A percentile compares a stretch with the other conserved stretches of the same genome.
These are phyloP conservation scores for Diaporthe sp. DNA, from an alignment of 2,329 filamentous ascomycete genomes.

Conservation along the genomic window DNA sequence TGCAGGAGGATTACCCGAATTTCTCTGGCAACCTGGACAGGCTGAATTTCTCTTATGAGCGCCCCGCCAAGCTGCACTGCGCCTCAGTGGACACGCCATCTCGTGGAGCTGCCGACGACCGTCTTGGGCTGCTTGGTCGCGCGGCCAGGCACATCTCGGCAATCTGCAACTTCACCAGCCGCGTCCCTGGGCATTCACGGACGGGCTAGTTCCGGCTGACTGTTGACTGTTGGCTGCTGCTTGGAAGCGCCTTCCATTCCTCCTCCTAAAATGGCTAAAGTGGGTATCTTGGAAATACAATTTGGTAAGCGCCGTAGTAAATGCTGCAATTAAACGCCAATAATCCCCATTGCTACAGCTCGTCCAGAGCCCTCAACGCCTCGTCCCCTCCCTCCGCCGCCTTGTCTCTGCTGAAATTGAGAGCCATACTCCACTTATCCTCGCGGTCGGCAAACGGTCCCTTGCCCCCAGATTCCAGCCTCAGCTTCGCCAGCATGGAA, in stretches of 20 bases:
- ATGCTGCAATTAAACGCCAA: not conserved
- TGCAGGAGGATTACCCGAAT: not conserved
- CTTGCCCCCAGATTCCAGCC: constrained; percentile 22
- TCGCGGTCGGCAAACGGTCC: not conserved
- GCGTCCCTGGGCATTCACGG: not conserved
- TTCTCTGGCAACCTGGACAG: not conserved
- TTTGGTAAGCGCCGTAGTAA: not conserved
- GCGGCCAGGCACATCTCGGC: constrained; percentile 7
- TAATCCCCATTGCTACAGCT: constrained; percentile 44
- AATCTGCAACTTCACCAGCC: constrained; percentile 12
- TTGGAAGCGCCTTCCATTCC: constrained; percentile 18
- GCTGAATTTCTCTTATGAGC: constrained; percentile 12
- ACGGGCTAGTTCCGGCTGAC: constrained; percentile 9
- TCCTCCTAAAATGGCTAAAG: not conserved
- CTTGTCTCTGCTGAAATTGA: constrained; percentile 43
- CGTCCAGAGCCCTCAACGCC: constrained; percentile 49
- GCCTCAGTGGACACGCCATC: constrained; percentile 29
- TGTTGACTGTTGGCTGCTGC: no score
- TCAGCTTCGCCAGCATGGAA: constrained; percentile 33
- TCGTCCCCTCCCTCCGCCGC: constrained; percentile 42
- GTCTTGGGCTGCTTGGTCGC: constrained; percentile 20
- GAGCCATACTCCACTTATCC: constrained; percentile 46
- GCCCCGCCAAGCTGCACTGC: constrained; percentile 22
- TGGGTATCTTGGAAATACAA: constrained; percentile 23
- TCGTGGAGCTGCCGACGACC: constrained; percentile 27